Evolutionary conservation across 371 early-diverging fungal genomes (phyloP).

Genomic region (Umbelopsis sp.): DNA sequence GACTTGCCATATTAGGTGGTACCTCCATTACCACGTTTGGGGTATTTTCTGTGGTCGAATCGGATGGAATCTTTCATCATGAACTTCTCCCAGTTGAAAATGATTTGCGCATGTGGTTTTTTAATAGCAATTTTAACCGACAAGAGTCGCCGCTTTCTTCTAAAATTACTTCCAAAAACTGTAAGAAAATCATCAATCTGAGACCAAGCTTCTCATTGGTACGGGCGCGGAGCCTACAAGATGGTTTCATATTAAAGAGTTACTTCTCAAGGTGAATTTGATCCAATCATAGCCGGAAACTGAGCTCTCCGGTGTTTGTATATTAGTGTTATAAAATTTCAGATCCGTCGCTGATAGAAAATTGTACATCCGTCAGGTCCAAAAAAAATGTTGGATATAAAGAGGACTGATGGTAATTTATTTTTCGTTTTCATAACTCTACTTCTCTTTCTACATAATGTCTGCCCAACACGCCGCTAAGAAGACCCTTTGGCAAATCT

Average conservation of each 20-base stretch:
- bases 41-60: no score
- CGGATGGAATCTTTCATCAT: no score
- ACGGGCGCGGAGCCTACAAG: neutral
- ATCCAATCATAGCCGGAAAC: neutral
- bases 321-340: neutral
- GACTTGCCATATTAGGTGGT: no score
- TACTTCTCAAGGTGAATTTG: neutral
- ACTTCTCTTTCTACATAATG: constrained; percentile 25
- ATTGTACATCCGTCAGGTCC: constrained; percentile 1
- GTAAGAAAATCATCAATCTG: neutral
- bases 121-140: no score
- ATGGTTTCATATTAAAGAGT: neutral
- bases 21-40: no score
- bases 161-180: no score
- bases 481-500: constrained; percentile 55
- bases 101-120: no score
- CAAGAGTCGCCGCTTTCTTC: no score
- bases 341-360: constrained; percentile 18
- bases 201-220: constrained; percentile 4
- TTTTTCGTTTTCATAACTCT: constrained; percentile 8
- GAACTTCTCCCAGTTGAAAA: no score
- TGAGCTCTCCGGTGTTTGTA: neutral
- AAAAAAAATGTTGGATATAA: neutral
- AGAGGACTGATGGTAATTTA: neutral
- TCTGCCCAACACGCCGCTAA: constrained; percentile 48